These are phyloP conservation scores for Eucalyptus virginea DNA, from an alignment of 345 rosid genomes.

Conservation along the genomic window DNA sequence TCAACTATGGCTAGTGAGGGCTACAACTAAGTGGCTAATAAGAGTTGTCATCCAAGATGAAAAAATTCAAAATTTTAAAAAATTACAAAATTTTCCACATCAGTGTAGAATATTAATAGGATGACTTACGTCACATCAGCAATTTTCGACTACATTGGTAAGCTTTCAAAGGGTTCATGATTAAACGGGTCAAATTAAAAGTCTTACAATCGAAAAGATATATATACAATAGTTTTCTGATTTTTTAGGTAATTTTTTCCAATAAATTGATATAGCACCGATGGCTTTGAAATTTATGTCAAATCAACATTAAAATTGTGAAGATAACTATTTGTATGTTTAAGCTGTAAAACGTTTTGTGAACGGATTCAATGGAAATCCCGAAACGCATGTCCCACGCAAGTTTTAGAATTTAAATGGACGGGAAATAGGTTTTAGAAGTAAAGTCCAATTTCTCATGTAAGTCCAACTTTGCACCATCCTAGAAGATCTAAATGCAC, in stretches of 20 bases:
- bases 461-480: no score
- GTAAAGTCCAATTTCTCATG: background rate
- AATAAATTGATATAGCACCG: background rate
- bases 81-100: background rate
- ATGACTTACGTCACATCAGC: rapidly evolving
- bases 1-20: background rate
- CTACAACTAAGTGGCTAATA: rapidly evolving
- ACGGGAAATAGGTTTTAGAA: background rate
- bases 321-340: background rate
- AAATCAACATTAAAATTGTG: background rate
- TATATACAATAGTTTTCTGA: rapidly evolving
- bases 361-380: background rate
- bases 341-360: background rate
- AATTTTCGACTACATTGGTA: background rate
- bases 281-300: background rate
- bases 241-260: background rate
- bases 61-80: rapidly evolving
- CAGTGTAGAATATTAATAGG: rapidly evolving
- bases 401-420: background rate
- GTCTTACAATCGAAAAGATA: rapidly evolving
- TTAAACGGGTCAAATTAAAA: background rate
- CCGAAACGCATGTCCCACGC: background rate
- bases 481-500: background rate
- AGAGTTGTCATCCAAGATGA: background rate
- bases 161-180: background rate